Percentiles rank a stretch among this genome's conserved stretches.
Conservation (phyloP, 2,329 filamentous ascomycete species). For the Hymenoscyphus albidus region DNA sequence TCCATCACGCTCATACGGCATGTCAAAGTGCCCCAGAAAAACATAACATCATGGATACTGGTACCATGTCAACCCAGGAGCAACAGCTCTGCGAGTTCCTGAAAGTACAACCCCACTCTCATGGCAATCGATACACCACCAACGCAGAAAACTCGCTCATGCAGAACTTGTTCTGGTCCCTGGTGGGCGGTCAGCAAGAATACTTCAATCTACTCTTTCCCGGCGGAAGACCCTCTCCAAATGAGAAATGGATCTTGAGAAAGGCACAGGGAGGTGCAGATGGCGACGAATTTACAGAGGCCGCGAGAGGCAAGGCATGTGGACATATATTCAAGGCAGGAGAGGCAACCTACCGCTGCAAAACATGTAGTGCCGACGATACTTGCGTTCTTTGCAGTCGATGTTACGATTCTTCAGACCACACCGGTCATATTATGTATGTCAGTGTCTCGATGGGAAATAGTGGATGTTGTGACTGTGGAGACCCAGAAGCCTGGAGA, state of each 20-base stretch:
- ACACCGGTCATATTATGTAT: constrained; percentile 86
- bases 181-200: constrained; percentile 71
- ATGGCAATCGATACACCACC: constrained; percentile 71
- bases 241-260: constrained; percentile 67
- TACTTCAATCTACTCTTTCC: constrained; percentile 81
- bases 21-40: constrained; percentile 15
- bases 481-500: constrained; percentile 92
- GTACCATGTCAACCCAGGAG: constrained; percentile 63
- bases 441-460: constrained; percentile 86
- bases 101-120: constrained; percentile 68
- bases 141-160: constrained; percentile 70
- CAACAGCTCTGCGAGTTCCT: constrained; percentile 80
- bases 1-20: constrained; percentile 15
- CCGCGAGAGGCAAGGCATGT: constrained; percentile 86
- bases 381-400: constrained; percentile 92
- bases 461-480: constrained; percentile 95
- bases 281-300: constrained; percentile 90
- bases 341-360: constrained; percentile 90
- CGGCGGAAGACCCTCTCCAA: constrained; percentile 55
- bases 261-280: constrained; percentile 89
- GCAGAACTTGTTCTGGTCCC: constrained; percentile 77
- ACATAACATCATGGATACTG: constrained; percentile 44
- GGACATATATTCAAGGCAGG: constrained; percentile 96
- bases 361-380: constrained; percentile 90
- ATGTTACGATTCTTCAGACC: constrained; percentile 94